phyloP scores from a whole-genome alignment of 768 basidiomycete species.

The Galerina sulciceps region DNA sequence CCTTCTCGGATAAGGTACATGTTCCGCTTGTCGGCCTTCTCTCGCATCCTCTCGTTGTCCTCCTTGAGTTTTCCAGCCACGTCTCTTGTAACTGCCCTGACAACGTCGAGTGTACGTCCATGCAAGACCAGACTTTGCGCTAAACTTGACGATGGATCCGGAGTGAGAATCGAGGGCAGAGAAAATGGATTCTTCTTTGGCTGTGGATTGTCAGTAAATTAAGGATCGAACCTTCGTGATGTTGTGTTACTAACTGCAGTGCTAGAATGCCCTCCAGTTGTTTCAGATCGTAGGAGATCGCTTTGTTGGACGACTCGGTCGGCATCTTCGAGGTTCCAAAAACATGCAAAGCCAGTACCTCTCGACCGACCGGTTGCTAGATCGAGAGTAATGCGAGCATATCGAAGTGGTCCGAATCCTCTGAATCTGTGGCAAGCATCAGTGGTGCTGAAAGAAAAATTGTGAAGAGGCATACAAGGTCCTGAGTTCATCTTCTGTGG shows the following conservation, averaged over 20 bases:
- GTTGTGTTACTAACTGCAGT: slow-evolving; percentile 27
- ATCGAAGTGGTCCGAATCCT: slow-evolving; percentile 88
- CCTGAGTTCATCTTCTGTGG: slow-evolving; percentile 91
- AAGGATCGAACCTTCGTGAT: not conserved
- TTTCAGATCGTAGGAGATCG: slow-evolving; percentile 69
- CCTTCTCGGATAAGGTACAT: slow-evolving; percentile 96
- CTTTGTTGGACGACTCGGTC: slow-evolving; percentile 85
- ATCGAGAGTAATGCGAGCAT: slow-evolving; percentile 91
- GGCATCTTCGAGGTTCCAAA: slow-evolving; percentile 93
- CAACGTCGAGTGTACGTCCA: slow-evolving; percentile 90
- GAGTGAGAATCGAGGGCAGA: slow-evolving; percentile 87
- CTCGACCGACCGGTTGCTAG: slow-evolving; percentile 81
- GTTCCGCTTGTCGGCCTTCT: slow-evolving; percentile 94
- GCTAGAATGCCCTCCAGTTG: slow-evolving; percentile 42
- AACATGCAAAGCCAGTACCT: slow-evolving; percentile 96
- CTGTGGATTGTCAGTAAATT: slow-evolving; percentile 29
- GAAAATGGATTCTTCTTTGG: slow-evolving; percentile 85
- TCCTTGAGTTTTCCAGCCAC: slow-evolving; percentile 88
- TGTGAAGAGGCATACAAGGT: slow-evolving; percentile 61
- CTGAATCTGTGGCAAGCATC: slow-evolving; percentile 67
- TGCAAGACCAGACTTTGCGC: slow-evolving; percentile 87
- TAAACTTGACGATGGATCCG: slow-evolving; percentile 87
- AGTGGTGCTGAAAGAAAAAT: slow-evolving; percentile 6
- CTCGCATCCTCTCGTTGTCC: slow-evolving; percentile 79
- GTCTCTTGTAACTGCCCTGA: slow-evolving; percentile 88